Base-by-base conservation (phyloP, 768 basidiomycete genomes). In the Favolaschia claudopus region DNA sequence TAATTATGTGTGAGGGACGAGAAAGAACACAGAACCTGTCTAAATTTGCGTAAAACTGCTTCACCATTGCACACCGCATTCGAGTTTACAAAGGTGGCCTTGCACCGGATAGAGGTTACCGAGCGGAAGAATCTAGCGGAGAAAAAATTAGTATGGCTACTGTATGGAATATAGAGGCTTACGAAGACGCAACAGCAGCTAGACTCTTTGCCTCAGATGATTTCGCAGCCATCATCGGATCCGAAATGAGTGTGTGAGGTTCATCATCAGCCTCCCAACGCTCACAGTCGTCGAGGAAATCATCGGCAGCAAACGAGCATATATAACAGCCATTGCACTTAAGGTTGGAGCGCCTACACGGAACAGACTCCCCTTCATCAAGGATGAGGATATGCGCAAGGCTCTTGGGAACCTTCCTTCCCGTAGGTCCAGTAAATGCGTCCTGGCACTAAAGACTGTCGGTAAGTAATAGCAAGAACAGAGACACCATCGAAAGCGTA, bases 191-290 rank as follows among this genome's bases (percentile, higher is more conserved):
- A n/a, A 40, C 20, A 13, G 39, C 39, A 20, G 20, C 8, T 10
- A 40, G 39, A 28, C 45, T 29, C 9, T 9, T 14, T 28, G 14
- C 9, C 20, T 33, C 25, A 17, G 22, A 14, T 15, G 31, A 39
- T 17, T 51, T 51, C 7, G 49, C 49, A 12, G 22, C 33, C 33
- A 14, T 9, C 14, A 33, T 37, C 14, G 33, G 49, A 9, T 14
- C 49, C 12, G 33, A 33, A 32, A 51, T 31, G n/a, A 51, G 22
- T n/a, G n/a, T n/a, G n/a, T n/a, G n/a, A 48, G 36, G 6, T 19
- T 56, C 55, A 7, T 36, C 27, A 15, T n/a, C 24, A 34, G 36
- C 45, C 17, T 48, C 55, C 55, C 40, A 47, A 15, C 45, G 44
- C 40, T 55, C 43, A 37, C 45, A 55, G 9, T 27, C 44, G 2